phyloP scores from a whole-genome alignment of 306 rosid genomes.

The Lithocarpus polystachyus region DNA sequence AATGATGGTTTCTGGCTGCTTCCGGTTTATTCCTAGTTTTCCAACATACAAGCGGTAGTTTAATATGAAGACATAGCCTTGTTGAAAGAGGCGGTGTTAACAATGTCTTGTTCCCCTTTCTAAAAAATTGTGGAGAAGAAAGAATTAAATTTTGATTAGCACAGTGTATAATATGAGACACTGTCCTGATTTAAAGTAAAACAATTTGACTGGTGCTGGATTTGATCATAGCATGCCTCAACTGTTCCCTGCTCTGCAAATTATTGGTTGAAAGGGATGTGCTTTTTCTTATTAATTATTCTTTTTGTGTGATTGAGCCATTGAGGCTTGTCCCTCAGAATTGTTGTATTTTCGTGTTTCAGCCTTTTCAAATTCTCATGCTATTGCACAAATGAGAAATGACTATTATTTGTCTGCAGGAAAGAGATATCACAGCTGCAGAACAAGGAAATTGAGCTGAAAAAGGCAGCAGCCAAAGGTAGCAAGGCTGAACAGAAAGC shows the following conservation, averaged over 20 bases:
- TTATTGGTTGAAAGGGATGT: neutral
- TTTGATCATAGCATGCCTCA: neutral
- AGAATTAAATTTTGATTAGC: neutral
- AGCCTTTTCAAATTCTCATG: constrained; percentile 7
- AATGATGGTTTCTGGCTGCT: neutral
- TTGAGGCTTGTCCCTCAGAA: constrained; percentile 3
- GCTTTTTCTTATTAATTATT: neutral
- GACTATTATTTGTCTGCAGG: constrained; percentile 40
- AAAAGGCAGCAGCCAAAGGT: constrained; percentile 84
- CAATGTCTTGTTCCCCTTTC: neutral
- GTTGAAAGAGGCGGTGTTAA: neutral
- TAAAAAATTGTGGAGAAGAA: neutral
- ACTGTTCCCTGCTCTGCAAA: no score
- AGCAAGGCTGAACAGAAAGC: constrained; percentile 96
- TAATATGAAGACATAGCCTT: neutral
- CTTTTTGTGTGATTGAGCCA: neutral
- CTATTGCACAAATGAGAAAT: neutral
- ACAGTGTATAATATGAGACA: neutral
- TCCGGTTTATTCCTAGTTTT: neutral
- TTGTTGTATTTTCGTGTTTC: neutral
- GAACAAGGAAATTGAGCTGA: constrained; percentile 78
- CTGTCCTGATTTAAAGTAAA: neutral
- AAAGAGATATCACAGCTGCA: constrained; percentile 74
- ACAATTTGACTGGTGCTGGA: neutral
- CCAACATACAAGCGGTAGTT: neutral